A percentile compares a stretch with the other conserved stretches of the same genome.
Evolutionary conservation across 2,329 filamentous ascomycete species (phyloP).

Genomic region (Cercospora nicotianae): DNA sequence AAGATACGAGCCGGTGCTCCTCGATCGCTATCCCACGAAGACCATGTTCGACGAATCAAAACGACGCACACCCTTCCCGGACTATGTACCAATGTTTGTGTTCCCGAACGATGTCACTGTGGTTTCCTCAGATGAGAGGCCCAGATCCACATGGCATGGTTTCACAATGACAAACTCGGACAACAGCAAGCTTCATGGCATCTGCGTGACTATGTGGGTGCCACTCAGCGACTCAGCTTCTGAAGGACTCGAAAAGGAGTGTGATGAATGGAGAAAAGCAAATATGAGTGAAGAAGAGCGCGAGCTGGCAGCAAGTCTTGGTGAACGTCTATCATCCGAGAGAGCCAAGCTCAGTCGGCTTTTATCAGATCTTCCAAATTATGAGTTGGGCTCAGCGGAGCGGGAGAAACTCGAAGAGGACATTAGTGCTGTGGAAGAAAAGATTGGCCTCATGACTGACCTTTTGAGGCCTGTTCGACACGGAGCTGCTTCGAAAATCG

Average conservation of each 20-base stretch:
- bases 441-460: slow-evolving; percentile 95
- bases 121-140: slow-evolving; percentile 89
- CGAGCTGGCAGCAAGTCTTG: slow-evolving; percentile 87
- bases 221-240: slow-evolving; percentile 79
- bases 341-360: slow-evolving; percentile 87
- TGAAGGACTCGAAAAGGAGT: slow-evolving; percentile 72
- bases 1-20: slow-evolving; percentile 90
- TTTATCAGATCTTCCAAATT: slow-evolving; percentile 75
- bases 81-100: slow-evolving; percentile 99
- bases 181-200: slow-evolving; percentile 86
- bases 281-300: slow-evolving; percentile 90
- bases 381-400: slow-evolving; percentile 75
- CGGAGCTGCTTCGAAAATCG: slow-evolving; percentile 93
- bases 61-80: slow-evolving; percentile 82
- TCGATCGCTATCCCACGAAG: slow-evolving; percentile 90
- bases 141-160: slow-evolving; percentile 96
- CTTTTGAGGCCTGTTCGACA: slow-evolving; percentile 89
- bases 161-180: slow-evolving; percentile 97
- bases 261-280: slow-evolving; percentile 52
- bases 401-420: slow-evolving; percentile 87
- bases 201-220: slow-evolving; percentile 90
- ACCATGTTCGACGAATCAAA: slow-evolving; percentile 76
- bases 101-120: slow-evolving; percentile 98
- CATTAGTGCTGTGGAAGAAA: slow-evolving; percentile 94
- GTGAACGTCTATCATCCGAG: slow-evolving; percentile 81